Base-by-base conservation (phyloP, 2,329 filamentous ascomycete genomes). In the Emmonsia crescens region DNA sequence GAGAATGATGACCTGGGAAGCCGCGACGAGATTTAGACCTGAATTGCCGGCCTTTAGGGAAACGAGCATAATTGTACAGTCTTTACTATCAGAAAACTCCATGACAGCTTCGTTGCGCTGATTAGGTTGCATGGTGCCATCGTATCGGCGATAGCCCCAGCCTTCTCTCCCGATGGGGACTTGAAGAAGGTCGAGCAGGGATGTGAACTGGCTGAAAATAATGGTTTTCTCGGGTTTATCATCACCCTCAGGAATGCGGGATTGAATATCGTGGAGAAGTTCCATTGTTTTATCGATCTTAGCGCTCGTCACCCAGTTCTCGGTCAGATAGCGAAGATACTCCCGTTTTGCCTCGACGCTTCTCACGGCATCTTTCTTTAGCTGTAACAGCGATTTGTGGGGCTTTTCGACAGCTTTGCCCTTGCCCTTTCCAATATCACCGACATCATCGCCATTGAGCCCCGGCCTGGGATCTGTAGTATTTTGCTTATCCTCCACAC, bases 1-100 rank as follows among this genome's bases (percentile, higher is more conserved):
- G 70, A 96, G 85, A 65, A 96, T 89, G 73, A 96, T 90, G 66
- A 96, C 89, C 65, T 91, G 87, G 1, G 86, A 90, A 0, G 91
- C 92, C 21, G 85, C 84, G 46, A 88, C 89, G 27, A 96, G 81
- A 70, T 96, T 96, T 54, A 96, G 82, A 1, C 92, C 92, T 0
- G 91, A 86, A 68, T 93, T 93, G 40, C 89, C 89, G 1, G 89
- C 89, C 68, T 89, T 90, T 57, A 93, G 79, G 1, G 88, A 91
- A 1, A 92, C 83, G 2, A 94, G 80, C 82, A 94, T 89, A 70
- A 93, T 80, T 64, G 82, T 85, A 69, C 82, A 80, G 49, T 81
- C 72, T 0, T 80, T 76, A 5, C 83, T 76, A 51, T 88, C 83
- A 48, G 82, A 83, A 73, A 94, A 93, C 21, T 83, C 81, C 42